Conservation (phyloP, 805 yeast species). For the Teunomyces barrocoloradensis region DNA sequence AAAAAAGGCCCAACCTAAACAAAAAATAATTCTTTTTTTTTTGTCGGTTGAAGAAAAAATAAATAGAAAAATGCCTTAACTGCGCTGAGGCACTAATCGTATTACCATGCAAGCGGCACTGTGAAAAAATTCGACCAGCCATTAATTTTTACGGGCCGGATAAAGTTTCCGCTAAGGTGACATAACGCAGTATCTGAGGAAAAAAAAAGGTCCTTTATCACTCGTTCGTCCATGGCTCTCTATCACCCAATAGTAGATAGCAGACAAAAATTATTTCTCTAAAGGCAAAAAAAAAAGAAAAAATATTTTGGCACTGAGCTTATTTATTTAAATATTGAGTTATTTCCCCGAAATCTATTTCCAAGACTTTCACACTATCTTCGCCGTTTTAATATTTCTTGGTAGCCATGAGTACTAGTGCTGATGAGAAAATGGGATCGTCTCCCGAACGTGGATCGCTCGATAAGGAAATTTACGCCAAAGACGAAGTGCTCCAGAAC, state of each 20-base stretch:
- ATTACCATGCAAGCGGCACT: neutral
- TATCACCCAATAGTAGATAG: neutral
- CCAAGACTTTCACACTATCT: neutral
- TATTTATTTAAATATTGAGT: slow-evolving; percentile 1
- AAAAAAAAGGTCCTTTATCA: neutral
- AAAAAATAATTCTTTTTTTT: too few relatives aligned
- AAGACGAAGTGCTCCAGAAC: neutral
- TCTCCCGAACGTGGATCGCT: neutral
- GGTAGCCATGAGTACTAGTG: slow-evolving; percentile 1
- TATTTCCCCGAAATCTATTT: neutral
- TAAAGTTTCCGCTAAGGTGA: neutral
- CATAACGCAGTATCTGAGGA: neutral
- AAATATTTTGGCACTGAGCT: neutral
- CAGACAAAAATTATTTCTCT: neutral
- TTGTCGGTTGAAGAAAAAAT: too few relatives aligned
- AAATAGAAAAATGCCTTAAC: neutral
- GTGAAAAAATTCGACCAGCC: neutral
- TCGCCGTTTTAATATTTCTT: neutral
- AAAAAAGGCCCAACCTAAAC: neutral
- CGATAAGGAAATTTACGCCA: neutral
- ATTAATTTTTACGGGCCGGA: neutral
- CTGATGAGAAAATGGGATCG: neutral
- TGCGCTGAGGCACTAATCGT: neutral
- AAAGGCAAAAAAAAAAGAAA: neutral
- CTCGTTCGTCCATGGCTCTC: neutral